Evolutionary conservation across 495 filamentous ascomycete species (phyloP), one percentile per base, ranked within the genome.

Genomic region (Staphylotrichum longicolle): DNA sequence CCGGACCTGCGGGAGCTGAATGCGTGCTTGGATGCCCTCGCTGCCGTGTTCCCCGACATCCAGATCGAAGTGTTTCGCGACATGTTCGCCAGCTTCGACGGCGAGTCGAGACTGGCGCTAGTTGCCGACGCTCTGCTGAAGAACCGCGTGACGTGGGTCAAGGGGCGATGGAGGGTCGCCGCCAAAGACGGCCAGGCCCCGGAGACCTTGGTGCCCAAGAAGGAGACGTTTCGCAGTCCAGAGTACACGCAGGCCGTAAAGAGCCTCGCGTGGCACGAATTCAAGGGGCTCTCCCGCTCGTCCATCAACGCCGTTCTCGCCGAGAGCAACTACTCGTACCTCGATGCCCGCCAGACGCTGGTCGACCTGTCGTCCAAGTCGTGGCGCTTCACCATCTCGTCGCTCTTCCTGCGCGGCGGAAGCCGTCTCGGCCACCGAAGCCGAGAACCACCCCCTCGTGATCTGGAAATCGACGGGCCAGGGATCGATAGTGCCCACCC

Each of bases 21-120:
- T 74, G 74, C 79, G 12, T 82, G 86, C 46, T 83, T 98, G 55
- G 81, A 85, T 40, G 80, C 78, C 1, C 83, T 98, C 10, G 85
- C 85, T 4, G 82, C 81, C 6, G 79, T 96, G 3, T 98, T 98
- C 65, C 94, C 94, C 6, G 86, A 96, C 72, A 79, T 96, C 30
- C 86, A 90, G 58, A 78, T 93, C 60, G 91, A 96, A 57, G 93
- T 96, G n/a, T 92, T 98, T 66, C 86, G 94, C 11, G 92, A 96
- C 71, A 85, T 97, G 80, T 83, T 98, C 40, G 75, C 81, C 33
- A 90, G 81, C 61, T 90, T 96, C 72, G 87, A 89, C 64, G 89
- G 89, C 45, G 83, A 93, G 65, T 96, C 92, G 65, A 77, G 91
- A 66, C 74, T 97, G 3, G 85, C 93, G 46, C 82, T 98, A 44